Conservation (phyloP, 78 protist species). For the Dictyostelium purpureum region DNA sequence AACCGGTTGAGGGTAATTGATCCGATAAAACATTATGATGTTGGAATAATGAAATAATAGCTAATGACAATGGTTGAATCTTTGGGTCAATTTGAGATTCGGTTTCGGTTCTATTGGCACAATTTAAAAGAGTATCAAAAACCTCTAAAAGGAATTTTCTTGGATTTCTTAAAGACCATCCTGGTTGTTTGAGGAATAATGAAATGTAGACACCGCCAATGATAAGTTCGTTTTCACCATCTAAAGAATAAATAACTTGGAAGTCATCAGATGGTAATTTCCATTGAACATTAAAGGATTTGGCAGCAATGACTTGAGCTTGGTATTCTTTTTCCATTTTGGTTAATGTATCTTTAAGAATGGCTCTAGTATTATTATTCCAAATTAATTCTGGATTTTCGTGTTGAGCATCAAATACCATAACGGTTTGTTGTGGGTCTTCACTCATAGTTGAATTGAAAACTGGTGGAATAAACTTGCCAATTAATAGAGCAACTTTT, state of each 20-base stretch:
- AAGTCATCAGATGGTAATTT: constrained; percentile 56
- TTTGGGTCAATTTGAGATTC: constrained; percentile 13
- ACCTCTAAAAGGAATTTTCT: constrained; percentile 70
- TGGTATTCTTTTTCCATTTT: constrained; percentile 28
- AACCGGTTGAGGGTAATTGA: constrained; percentile 69
- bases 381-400: constrained; percentile 89
- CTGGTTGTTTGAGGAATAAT: constrained; percentile 81
- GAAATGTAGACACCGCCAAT: constrained; percentile 87
- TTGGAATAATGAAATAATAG: constrained; percentile 33
- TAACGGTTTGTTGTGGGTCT: constrained; percentile 69
- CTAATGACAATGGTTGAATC: constrained; percentile 29
- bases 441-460: constrained; percentile 87
- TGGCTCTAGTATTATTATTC: constrained; percentile 83
- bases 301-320: not conserved
- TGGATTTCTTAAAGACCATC: constrained; percentile 88
- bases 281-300: constrained; percentile 31
- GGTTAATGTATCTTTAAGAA: constrained; percentile 27
- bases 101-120: not conserved
- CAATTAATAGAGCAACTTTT: constrained; percentile 6
- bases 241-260: not conserved
- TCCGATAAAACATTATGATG: constrained; percentile 51
- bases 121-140: constrained; percentile 17
- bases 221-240: constrained; percentile 45
- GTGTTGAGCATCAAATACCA: constrained; percentile 78
- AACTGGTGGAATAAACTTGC: constrained; percentile 81